Evolutionary conservation across 345 rosid species (phyloP).

Genomic region (Brassica nigra): DNA sequence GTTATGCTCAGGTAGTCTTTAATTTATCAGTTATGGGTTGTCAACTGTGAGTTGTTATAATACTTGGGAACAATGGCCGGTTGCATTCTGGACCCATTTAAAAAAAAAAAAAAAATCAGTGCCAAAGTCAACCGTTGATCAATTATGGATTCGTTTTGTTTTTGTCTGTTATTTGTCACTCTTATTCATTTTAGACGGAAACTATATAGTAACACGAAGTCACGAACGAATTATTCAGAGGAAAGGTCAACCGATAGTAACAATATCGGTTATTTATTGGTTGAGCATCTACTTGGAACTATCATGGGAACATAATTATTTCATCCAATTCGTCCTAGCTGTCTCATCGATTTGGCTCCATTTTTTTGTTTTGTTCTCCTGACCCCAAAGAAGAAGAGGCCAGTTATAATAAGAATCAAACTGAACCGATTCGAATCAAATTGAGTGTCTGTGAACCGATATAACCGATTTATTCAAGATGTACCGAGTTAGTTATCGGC

Average conservation of each 20-base stretch:
- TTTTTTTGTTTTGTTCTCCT: not conserved
- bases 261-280: not conserved
- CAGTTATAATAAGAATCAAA: too few species aligned
- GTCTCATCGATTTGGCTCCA: not conserved
- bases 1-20: not conserved
- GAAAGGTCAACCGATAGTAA: not conserved
- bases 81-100: conserved; percentile 12
- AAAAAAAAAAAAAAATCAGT: not conserved
- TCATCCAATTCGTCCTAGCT: not conserved
- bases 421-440: too few species aligned
- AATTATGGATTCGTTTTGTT: not conserved
- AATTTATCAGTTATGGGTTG: not conserved
- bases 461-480: not conserved
- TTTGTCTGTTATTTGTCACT: not conserved
- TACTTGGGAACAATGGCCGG: conserved; percentile 35
- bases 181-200: not conserved
- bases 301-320: not conserved
- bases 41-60: not conserved
- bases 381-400: not conserved
- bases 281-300: not conserved
- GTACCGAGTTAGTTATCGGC: not conserved
- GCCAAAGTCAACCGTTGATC: not conserved
- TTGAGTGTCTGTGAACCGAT: not conserved
- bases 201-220: not conserved
- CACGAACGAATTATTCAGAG: not conserved